These are phyloP conservation scores for Schwanniomyces polymorphus DNA, from an alignment of 805 yeast species.

Conservation along the genomic window DNA sequence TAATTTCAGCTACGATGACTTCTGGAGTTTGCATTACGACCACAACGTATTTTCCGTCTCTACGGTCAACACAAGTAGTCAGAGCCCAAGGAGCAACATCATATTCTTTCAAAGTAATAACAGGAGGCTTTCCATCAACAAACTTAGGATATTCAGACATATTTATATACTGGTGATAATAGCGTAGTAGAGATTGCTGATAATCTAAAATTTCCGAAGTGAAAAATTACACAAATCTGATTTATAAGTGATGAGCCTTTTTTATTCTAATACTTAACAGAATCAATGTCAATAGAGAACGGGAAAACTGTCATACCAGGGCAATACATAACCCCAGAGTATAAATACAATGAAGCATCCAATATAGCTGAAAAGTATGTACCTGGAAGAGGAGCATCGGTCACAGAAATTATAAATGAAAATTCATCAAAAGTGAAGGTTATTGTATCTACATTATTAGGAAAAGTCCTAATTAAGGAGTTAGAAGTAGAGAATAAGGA, in stretches of 20 bases:
- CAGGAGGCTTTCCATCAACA: constrained; percentile 48
- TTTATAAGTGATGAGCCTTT: background rate
- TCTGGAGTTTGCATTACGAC: constrained; percentile 47
- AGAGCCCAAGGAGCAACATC: constrained; percentile 55
- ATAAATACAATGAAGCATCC: constrained; percentile 25
- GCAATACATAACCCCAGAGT: constrained; percentile 67
- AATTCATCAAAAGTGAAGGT: constrained; percentile 32
- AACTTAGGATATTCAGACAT: constrained; percentile 38
- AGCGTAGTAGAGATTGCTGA: background rate
- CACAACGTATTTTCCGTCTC: constrained; percentile 34
- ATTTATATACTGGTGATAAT: background rate
- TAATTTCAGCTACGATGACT: constrained; percentile 44
- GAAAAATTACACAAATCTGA: constrained; percentile 1
- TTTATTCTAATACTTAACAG: background rate
- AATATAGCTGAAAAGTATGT: constrained; percentile 41
- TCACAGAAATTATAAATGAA: constrained; percentile 44
- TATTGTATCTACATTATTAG: constrained; percentile 63
- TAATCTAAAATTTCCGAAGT: background rate
- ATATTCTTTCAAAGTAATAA: constrained; percentile 44
- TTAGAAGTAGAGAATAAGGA: constrained; percentile 5
- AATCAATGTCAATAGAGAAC: constrained; percentile 1
- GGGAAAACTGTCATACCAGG: constrained; percentile 65
- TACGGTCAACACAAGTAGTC: constrained; percentile 48
- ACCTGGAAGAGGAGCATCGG: constrained; percentile 66
- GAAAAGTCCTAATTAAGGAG: constrained; percentile 45